A percentile compares a stretch with the other conserved stretches of the same genome.
Conservation (phyloP, 495 filamentous ascomycete genomes). For the Penicillium longicatenatum region DNA sequence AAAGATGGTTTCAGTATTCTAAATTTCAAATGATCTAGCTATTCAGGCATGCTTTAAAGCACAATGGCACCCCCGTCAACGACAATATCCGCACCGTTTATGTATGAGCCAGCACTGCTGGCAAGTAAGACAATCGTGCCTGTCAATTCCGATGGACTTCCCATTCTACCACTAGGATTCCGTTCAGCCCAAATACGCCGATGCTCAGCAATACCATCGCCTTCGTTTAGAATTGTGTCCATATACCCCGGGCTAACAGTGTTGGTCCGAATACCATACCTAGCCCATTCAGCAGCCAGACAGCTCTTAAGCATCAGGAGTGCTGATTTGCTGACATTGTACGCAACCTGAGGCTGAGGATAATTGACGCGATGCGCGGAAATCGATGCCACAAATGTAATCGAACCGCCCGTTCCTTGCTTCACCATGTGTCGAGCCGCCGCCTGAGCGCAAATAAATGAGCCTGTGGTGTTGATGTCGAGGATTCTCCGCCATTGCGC, state of each 20-base stretch:
- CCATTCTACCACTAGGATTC: constrained; percentile 74
- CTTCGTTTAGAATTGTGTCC: constrained; percentile 71
- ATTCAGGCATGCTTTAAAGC: constrained; percentile 2
- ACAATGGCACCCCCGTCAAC: constrained; percentile 38
- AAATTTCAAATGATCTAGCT: neutral
- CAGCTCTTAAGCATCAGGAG: constrained; percentile 59
- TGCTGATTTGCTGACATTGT: constrained; percentile 71
- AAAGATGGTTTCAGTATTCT: no score
- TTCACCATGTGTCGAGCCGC: constrained; percentile 57
- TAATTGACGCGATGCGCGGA: constrained; percentile 68
- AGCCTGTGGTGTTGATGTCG: constrained; percentile 69
- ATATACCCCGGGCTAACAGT: constrained; percentile 75
- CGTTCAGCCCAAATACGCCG: constrained; percentile 77
- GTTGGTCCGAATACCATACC: constrained; percentile 67
- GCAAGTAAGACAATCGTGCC: constrained; percentile 76
- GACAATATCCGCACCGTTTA: constrained; percentile 77
- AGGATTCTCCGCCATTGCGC: constrained; percentile 60
- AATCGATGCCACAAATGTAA: constrained; percentile 68
- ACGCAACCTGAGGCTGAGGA: constrained; percentile 68
- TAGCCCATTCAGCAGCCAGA: constrained; percentile 68
- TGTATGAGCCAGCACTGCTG: constrained; percentile 71
- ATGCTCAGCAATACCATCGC: constrained; percentile 45
- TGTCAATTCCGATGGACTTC: constrained; percentile 74
- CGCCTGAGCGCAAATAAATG: constrained; percentile 69
- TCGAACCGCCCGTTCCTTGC: constrained; percentile 56